Percentiles rank a stretch among this genome's conserved stretches.
Conservation (phyloP, 164 flowering plant species). For the Nymphaea thermarum region DNA sequence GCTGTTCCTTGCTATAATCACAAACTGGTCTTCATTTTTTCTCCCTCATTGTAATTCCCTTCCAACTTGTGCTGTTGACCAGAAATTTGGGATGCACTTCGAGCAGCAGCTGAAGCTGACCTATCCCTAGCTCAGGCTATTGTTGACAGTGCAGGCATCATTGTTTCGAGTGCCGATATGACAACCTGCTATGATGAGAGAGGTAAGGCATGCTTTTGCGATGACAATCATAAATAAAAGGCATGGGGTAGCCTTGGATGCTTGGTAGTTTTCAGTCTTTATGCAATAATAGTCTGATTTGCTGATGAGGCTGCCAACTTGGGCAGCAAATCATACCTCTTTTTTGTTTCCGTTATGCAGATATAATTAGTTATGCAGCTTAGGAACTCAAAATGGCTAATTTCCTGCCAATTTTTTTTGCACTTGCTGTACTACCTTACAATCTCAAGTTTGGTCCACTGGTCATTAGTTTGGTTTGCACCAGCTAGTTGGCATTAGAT, state of each 20-base stretch:
- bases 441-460: too few species aligned
- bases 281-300: not conserved
- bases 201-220: conserved; percentile 28
- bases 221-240: not conserved
- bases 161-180: conserved; percentile 63
- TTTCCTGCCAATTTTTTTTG: too few species aligned
- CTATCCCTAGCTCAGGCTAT: conserved; percentile 62
- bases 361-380: too few species aligned
- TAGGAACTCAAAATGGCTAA: too few species aligned
- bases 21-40: too few species aligned
- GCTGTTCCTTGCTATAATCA: too few species aligned
- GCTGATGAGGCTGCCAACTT: not conserved
- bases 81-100: conserved; percentile 98
- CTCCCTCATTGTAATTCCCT: too few species aligned
- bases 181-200: conserved; percentile 86
- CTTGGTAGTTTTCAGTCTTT: not conserved
- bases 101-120: conserved; percentile 91
- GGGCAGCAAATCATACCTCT: too few species aligned
- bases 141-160: conserved; percentile 83
- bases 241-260: not conserved
- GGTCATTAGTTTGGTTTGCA: too few species aligned
- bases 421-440: too few species aligned
- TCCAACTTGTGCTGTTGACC: not conserved
- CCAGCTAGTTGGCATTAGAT: too few species aligned
- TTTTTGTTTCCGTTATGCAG: too few species aligned